Conservation (phyloP, 495 filamentous ascomycete species). For the Rostrohypoxylon terebratum region DNA sequence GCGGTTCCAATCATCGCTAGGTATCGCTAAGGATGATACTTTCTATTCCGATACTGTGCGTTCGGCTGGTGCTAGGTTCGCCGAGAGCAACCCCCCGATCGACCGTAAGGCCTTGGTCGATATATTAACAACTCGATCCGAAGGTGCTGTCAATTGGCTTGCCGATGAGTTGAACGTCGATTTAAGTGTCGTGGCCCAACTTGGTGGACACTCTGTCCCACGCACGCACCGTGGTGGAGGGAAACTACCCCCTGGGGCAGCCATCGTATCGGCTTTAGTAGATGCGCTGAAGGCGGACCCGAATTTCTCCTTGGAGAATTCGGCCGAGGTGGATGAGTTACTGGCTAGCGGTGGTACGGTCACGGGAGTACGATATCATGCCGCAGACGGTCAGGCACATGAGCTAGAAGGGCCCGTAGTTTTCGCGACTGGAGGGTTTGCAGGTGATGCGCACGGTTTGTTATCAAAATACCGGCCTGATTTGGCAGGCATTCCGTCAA, state of each 20-base stretch:
- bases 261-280: conserved; percentile 65
- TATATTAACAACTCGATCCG: conserved; percentile 55
- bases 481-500: conserved; percentile 67
- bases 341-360: conserved; percentile 48
- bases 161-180: conserved; percentile 63
- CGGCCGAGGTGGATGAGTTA: conserved; percentile 60
- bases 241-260: conserved; percentile 63
- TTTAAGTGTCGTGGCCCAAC: conserved; percentile 63
- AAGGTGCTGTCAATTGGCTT: conserved; percentile 64
- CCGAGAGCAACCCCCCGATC: conserved; percentile 23
- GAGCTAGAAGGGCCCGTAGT: conserved; percentile 64
- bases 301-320: conserved; percentile 60
- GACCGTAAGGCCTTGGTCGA: conserved; percentile 58
- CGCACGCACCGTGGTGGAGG: conserved; percentile 67
- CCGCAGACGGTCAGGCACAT: conserved; percentile 29
- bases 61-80: conserved; percentile 57
- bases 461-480: conserved; percentile 67
- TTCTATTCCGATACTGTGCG: conserved; percentile 67
- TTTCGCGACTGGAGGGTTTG: conserved; percentile 69
- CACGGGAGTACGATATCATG: conserved; percentile 52
- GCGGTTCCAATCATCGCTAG: conserved; percentile 56
- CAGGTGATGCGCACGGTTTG: conserved; percentile 66
- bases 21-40: conserved; percentile 44
- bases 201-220: conserved; percentile 64
- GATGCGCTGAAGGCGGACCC: conserved; percentile 55